Conservation (phyloP, 1,284 basidiomycete genomes). For the Porodaedalea pini region DNA sequence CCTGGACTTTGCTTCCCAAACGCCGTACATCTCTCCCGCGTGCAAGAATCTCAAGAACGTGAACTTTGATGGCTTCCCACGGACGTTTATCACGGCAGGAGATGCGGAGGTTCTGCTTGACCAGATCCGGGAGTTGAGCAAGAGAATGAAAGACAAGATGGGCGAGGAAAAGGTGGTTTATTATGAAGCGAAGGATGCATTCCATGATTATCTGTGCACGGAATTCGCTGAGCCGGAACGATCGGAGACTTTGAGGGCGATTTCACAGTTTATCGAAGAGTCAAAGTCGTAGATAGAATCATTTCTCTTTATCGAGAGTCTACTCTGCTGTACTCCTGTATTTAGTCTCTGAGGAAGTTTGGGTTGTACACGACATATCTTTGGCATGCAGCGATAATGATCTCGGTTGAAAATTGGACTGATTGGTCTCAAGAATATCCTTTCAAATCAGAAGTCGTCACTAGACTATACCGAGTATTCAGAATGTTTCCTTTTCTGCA, state of each 20-base stretch:
- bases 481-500: too few species aligned
- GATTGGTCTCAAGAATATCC: too few species aligned
- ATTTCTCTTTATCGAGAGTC: too few species aligned
- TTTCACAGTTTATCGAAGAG: neutral
- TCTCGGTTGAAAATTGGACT: too few species aligned
- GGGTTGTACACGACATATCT: too few species aligned
- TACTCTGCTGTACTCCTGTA: too few species aligned
- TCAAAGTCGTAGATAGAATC: neutral
- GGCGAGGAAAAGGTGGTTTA: constrained; percentile 18
- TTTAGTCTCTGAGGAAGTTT: neutral
- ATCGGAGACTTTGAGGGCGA: constrained; percentile 22
- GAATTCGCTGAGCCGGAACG: constrained; percentile 55
- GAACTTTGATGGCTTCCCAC: constrained; percentile 50
- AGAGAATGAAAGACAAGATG: constrained; percentile 35
- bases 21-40: constrained; percentile 55
- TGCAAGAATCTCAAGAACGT: constrained; percentile 37
- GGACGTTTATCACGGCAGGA: constrained; percentile 51
- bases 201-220: constrained; percentile 32
- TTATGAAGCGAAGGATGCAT: constrained; percentile 24
- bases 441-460: too few species aligned
- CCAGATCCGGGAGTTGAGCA: constrained; percentile 40
- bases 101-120: constrained; percentile 51
- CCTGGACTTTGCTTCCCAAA: constrained; percentile 37
- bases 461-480: too few species aligned
- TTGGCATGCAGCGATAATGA: too few species aligned